Conservation (phyloP, 306 rosid species). For the Amphicarpaea edgeworthii region DNA sequence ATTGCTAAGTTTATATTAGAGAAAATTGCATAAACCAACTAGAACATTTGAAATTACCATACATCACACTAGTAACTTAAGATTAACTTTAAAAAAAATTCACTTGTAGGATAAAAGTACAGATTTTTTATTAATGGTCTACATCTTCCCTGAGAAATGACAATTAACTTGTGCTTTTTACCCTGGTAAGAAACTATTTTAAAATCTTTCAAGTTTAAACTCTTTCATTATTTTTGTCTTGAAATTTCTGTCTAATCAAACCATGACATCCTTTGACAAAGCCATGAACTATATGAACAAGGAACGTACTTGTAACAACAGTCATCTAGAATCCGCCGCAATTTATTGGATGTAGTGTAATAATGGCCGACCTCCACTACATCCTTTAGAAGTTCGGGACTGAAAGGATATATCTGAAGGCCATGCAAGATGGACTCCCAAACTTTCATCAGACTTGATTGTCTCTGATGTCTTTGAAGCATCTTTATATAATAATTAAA, state of each 20-base stretch:
- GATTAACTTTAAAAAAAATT: conserved; percentile 12
- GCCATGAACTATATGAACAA: conserved; percentile 10
- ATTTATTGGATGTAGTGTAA: conserved; percentile 74
- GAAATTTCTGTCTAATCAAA: not conserved
- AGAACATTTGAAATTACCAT: conserved; percentile 4
- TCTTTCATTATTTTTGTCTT: not conserved
- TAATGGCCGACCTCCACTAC: conserved; percentile 74
- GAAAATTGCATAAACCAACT: not conserved
- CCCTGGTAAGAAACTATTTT: conserved; percentile 9
- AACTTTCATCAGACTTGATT: conserved; percentile 65
- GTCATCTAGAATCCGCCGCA: conserved; percentile 83
- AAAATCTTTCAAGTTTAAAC: conserved; percentile 5
- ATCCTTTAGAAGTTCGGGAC: conserved; percentile 75
- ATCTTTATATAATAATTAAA: conserved; percentile 80
- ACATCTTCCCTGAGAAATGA: conserved; percentile 23
- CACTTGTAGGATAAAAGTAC: not conserved
- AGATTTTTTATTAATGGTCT: not conserved
- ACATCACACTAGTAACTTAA: conserved; percentile 9
- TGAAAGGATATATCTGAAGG: conserved; percentile 82
- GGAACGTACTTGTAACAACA: conserved; percentile 73
- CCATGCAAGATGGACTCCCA: conserved; percentile 83
- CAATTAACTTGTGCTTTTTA: not conserved
- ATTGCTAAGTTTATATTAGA: conserved; percentile 20
- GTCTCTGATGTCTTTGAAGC: conserved; percentile 71
- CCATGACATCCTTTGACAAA: not conserved